Evolutionary conservation across 192 early-diverging fungal species (phyloP), one percentile per base, ranked within the genome.

Genomic region (Phycomyces blakesleeanus): DNA sequence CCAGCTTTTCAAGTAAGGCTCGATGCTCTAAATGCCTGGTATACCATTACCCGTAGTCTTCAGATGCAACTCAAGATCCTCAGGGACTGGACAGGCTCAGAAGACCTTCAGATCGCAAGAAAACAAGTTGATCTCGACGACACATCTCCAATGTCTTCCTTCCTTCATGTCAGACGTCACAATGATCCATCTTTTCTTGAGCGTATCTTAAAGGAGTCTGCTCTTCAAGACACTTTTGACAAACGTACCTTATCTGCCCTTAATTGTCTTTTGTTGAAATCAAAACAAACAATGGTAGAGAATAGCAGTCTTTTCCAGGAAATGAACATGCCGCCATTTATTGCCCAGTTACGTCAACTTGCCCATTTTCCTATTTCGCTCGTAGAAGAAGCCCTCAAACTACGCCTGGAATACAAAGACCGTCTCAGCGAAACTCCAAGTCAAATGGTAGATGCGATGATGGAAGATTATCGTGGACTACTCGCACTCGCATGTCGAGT

Each of bases 1-100:
- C 47, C 65, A 16, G 72, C 74, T 38, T 91, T 93, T 62, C 88
- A 92, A 65, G 68, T 74, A 5, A 87, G 85, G 53, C 63, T 91
- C 37, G 81, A 85, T 67, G 89, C 89, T 1, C 75, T 95, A 7
- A 89, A 81, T 52, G 82, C 90, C 11, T 95, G 90, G 87, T 77
- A 86, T 51, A 88, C 89, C 41, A 74, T 90, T 3, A 85, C 83
- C 21, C 85, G 84, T 47, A 84, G 85, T 38, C 74, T 95, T 20
- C 79, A 83, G 26, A 83, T 86, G 25, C 87, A 93, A 58, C 74
- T 83, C 61, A 82, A 79, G 57, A 90, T 95, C 72, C 75, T 95
- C 26, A 81, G 85, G 60, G 83, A 87, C 53, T 95, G 93, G 93
- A 92, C 91, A 3, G 90, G 88, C 25, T 90, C 85, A 42, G 86